Conservation (phyloP, 1,284 basidiomycete genomes). For the Leccinum subatratum region DNA sequence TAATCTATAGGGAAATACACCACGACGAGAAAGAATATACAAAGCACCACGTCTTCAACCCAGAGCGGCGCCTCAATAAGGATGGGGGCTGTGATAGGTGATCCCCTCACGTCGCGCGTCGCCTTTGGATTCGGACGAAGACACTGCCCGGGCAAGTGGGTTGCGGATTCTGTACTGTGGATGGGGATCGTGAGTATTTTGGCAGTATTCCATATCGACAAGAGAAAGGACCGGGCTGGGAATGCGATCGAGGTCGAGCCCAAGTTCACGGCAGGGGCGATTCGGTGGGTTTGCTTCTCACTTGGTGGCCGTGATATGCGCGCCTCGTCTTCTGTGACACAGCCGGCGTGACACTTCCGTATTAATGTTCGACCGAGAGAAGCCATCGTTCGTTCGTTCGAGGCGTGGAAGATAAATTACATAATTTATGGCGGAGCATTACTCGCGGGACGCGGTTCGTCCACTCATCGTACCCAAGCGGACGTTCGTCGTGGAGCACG, state of each 20-base stretch:
- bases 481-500: too few species aligned
- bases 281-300: constrained; percentile 26
- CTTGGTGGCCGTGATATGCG: constrained; percentile 5
- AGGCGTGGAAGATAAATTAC: too few species aligned
- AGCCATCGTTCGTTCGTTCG: constrained; percentile 13
- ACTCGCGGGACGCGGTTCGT: too few species aligned
- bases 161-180: constrained; percentile 34
- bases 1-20: constrained; percentile 25
- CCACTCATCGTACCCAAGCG: too few species aligned
- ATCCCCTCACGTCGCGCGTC: constrained; percentile 27
- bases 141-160: constrained; percentile 33
- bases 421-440: too few species aligned
- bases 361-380: constrained; percentile 30
- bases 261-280: constrained; percentile 31
- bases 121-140: constrained; percentile 34
- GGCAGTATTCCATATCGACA: constrained; percentile 27
- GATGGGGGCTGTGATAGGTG: constrained; percentile 27
- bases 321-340: constrained; percentile 18
- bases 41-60: constrained; percentile 23
- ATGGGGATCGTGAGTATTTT: constrained; percentile 33
- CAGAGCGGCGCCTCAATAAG: constrained; percentile 25
- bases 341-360: constrained; percentile 31
- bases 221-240: constrained; percentile 26
- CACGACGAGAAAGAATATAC: too few species aligned
- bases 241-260: constrained; percentile 27